phyloP scores from a whole-genome alignment of 2,329 filamentous ascomycete genomes.

The Phyllachora maydis region DNA sequence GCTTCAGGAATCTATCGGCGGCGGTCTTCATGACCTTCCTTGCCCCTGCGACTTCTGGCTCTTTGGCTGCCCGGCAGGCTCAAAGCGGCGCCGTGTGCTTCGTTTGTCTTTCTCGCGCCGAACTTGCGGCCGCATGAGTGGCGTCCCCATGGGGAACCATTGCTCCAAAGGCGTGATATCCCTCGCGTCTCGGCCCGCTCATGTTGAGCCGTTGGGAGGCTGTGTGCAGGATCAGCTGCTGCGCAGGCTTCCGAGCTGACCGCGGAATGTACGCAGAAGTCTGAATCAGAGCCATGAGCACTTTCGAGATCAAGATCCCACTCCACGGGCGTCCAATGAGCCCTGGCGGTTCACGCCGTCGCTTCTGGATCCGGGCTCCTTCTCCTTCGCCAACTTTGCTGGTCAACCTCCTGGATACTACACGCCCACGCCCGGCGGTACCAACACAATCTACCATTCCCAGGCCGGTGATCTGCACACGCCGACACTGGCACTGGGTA shows the following conservation, averaged over 20 bases:
- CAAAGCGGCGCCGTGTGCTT: too few species aligned
- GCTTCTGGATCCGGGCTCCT: slow-evolving; percentile 67
- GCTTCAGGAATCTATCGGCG: too few species aligned
- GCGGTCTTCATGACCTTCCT: too few species aligned
- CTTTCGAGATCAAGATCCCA: slow-evolving; percentile 57
- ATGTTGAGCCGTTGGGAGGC: too few species aligned
- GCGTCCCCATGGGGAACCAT: too few species aligned
- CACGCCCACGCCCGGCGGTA: slow-evolving; percentile 66
- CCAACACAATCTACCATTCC: slow-evolving; percentile 60
- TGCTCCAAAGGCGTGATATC: background rate
- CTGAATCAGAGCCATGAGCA: slow-evolving; percentile 17
- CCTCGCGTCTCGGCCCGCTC: too few species aligned
- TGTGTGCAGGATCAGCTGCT: too few species aligned
- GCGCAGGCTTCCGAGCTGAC: too few species aligned
- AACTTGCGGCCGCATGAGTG: too few species aligned
- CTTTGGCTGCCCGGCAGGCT: too few species aligned
- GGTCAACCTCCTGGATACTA: slow-evolving; percentile 72
- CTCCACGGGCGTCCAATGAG: slow-evolving; percentile 60
- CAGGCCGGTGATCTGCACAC: slow-evolving; percentile 80
- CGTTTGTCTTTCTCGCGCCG: too few species aligned
- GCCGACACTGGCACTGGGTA: slow-evolving; percentile 49
- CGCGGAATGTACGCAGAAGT: slow-evolving; percentile 17
- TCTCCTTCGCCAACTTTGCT: slow-evolving; percentile 59
- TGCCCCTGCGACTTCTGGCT: too few species aligned
- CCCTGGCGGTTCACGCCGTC: slow-evolving; percentile 79